phyloP scores from a whole-genome alignment of 495 filamentous ascomycete species.

The Ascobolus immersus region DNA sequence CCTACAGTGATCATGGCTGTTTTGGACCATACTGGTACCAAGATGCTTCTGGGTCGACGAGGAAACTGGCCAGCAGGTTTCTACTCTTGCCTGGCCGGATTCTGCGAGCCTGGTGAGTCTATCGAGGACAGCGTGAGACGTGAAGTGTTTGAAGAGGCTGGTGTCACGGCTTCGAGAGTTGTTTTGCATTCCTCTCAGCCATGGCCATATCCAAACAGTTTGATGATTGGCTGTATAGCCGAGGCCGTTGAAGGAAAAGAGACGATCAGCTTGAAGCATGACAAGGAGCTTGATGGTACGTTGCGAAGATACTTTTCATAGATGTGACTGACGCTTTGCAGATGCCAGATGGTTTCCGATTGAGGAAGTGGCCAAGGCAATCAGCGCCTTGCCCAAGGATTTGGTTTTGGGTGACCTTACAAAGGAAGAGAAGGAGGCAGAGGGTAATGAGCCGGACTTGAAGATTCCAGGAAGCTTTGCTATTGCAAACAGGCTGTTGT shows the following conservation, averaged over 20 bases:
- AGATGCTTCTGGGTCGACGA: conserved; percentile 60
- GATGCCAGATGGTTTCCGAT: conserved; percentile 66
- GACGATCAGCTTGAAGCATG: conserved; percentile 55
- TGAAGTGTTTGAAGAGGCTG: conserved; percentile 90
- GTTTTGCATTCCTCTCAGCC: conserved; percentile 84
- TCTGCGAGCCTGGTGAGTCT: conserved; percentile 81
- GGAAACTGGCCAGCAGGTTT: conserved; percentile 60
- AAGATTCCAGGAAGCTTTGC: no score
- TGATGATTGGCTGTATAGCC: conserved; percentile 88
- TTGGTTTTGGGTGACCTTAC: no score
- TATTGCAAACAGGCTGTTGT: no score
- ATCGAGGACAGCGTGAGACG: conserved; percentile 86
- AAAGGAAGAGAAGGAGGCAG: no score
- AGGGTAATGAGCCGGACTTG: no score
- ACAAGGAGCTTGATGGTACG: conserved; percentile 51
- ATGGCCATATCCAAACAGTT: conserved; percentile 64
- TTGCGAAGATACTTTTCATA: background rate
- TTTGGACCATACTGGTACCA: conserved; percentile 43
- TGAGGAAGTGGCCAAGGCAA: conserved; percentile 42
- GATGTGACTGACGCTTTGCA: background rate
- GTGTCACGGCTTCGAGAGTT: conserved; percentile 61
- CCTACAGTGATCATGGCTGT: conserved; percentile 90
- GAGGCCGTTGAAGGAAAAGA: conserved; percentile 63
- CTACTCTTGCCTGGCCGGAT: conserved; percentile 81
- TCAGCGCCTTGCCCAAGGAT: no score